Conservation (phyloP, 1,139 yeast genomes). For the Diutina ranongensis region DNA sequence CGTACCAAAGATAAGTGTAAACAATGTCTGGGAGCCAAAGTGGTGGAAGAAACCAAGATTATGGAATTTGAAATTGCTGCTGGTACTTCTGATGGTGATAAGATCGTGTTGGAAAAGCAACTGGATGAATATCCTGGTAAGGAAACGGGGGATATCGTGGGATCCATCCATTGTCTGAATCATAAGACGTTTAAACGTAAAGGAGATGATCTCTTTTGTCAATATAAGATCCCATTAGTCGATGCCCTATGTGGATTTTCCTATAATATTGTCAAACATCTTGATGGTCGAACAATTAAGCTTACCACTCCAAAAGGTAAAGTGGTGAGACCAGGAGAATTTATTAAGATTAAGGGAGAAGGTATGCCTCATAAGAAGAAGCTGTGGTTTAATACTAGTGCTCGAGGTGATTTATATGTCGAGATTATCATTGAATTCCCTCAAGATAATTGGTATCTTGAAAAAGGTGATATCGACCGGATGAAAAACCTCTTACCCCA, state of each 20-base stretch:
- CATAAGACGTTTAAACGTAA: slow-evolving; percentile 42
- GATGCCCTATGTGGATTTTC: slow-evolving; percentile 83
- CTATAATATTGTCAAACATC: slow-evolving; percentile 52
- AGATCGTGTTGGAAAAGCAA: slow-evolving; percentile 50
- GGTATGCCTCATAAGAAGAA: slow-evolving; percentile 66
- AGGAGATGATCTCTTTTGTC: slow-evolving; percentile 54
- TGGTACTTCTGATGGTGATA: slow-evolving; percentile 57
- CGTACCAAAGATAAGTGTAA: slow-evolving; percentile 68
- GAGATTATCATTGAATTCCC: slow-evolving; percentile 74
- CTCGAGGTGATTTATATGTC: slow-evolving; percentile 65
- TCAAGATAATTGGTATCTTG: slow-evolving; percentile 66
- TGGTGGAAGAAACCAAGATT: slow-evolving; percentile 56
- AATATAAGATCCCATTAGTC: slow-evolving; percentile 50
- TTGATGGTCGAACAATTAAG: slow-evolving; percentile 69
- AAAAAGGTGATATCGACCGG: slow-evolving; percentile 45
- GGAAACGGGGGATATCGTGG: slow-evolving; percentile 66
- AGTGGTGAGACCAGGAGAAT: slow-evolving; percentile 72
- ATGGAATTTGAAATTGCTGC: slow-evolving; percentile 68
- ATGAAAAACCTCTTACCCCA: slow-evolving; percentile 46
- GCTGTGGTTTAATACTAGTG: slow-evolving; percentile 20
- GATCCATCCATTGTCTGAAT: slow-evolving; percentile 40
- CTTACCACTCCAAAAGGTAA: slow-evolving; percentile 61
- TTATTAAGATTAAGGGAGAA: slow-evolving; percentile 54
- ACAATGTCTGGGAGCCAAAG: slow-evolving; percentile 56
- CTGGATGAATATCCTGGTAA: slow-evolving; percentile 75